Percentiles rank a stretch among this genome's conserved stretches.
Evolutionary conservation across 306 rosid species (phyloP).

Genomic region (Fragaria nilgerrensis): DNA sequence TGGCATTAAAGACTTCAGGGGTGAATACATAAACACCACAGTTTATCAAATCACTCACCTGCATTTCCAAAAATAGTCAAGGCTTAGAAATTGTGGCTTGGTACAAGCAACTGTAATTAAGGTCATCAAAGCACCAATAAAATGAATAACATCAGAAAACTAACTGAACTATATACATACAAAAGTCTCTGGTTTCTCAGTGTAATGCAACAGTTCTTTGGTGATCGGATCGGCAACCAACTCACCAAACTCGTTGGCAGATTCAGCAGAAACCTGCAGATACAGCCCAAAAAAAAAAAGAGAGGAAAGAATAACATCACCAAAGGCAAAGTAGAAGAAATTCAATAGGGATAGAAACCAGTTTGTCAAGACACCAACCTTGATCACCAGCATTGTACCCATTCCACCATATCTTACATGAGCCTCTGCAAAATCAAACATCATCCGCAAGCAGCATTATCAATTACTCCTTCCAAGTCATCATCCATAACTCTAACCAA

Average conservation of each 20-base stretch:
- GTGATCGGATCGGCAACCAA: constrained; percentile 91
- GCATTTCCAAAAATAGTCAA: constrained; percentile 22
- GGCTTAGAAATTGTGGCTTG: constrained; percentile 15
- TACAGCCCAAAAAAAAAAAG: constrained; percentile 1
- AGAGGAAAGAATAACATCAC: constrained; percentile 6
- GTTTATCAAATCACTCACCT: constrained; percentile 88
- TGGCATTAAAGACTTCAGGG: constrained; percentile 63
- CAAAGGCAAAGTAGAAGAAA: neutral
- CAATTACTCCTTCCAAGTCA: neutral
- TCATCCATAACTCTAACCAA: neutral
- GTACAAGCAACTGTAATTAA: constrained; percentile 3
- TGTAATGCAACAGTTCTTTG: constrained; percentile 90
- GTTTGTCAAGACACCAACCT: constrained; percentile 27
- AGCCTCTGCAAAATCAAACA: constrained; percentile 33
- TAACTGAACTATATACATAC: constrained; percentile 16
- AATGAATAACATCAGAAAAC: neutral
- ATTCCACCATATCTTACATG: constrained; percentile 45
- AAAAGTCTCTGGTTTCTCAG: constrained; percentile 91
- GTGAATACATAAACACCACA: constrained; percentile 85
- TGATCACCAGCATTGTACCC: constrained; percentile 52
- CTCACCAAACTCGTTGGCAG: constrained; percentile 89
- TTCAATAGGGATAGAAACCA: neutral
- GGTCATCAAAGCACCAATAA: constrained; percentile 13
- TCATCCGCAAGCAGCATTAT: neutral
- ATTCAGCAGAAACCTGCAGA: constrained; percentile 84